These are phyloP conservation scores for Trichoderma brevicompactum DNA, from an alignment of 2,329 filamentous ascomycete species.

Conservation along the genomic window DNA sequence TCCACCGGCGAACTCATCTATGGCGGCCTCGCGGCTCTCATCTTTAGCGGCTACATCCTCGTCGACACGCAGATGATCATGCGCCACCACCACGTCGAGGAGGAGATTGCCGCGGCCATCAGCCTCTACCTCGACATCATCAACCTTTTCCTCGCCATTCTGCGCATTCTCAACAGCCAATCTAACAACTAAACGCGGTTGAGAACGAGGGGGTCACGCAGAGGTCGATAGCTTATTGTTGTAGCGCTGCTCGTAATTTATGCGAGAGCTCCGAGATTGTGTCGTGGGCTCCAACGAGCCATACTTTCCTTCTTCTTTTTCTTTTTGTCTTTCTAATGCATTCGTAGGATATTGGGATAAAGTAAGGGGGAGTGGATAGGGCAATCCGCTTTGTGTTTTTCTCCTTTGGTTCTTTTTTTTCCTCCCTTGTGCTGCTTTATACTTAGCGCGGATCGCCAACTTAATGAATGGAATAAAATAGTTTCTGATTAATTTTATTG, in stretches of 20 bases:
- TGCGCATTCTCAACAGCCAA: constrained; percentile 95
- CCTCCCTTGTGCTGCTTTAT: background rate
- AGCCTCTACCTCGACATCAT: constrained; percentile 95
- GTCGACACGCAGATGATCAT: constrained; percentile 96
- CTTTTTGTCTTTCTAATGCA: too few relatives aligned
- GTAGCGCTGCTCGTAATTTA: background rate
- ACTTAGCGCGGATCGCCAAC: background rate
- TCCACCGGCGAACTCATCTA: constrained; percentile 85
- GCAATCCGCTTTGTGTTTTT: background rate
- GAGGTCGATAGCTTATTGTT: background rate
- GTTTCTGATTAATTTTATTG: background rate
- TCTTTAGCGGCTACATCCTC: constrained; percentile 94
- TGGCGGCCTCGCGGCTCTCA: constrained; percentile 76
- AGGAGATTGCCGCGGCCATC: constrained; percentile 95
- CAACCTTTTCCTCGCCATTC: constrained; percentile 94
- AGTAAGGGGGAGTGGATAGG: background rate
- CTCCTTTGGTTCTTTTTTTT: background rate
- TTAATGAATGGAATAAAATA: background rate
- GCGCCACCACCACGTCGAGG: constrained; percentile 95
- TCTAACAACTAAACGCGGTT: constrained; percentile 74
- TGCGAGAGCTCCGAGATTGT: background rate
- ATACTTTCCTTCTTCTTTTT: background rate
- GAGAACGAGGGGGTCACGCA: background rate
- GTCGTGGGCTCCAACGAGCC: background rate
- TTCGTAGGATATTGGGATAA: constrained; percentile 23